Conservation (phyloP, 1,284 basidiomycete species). For the Boletus hoseneyae region DNA sequence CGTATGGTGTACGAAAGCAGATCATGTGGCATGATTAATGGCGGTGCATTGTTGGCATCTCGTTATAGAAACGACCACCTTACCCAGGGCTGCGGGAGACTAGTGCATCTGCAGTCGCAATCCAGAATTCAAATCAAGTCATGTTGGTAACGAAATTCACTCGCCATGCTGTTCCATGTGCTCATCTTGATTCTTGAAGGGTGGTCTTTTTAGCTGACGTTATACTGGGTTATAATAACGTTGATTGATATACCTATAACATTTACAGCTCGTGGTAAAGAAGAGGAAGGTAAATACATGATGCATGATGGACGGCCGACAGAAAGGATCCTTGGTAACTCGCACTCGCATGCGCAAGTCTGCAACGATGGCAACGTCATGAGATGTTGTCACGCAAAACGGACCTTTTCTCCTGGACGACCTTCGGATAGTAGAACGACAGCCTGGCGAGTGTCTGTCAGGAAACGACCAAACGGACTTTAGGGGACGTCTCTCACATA, state of each 20-base stretch:
- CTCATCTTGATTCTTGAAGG: too few species aligned
- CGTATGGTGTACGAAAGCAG: too few species aligned
- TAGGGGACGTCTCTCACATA: slow-evolving; percentile 56
- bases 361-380: background rate
- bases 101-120: too few species aligned
- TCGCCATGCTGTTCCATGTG: too few species aligned
- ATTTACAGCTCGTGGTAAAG: background rate
- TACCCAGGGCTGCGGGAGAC: too few species aligned
- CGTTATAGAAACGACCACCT: too few species aligned
- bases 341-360: background rate
- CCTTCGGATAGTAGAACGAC: slow-evolving; percentile 84
- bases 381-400: slow-evolving; percentile 50
- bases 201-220: too few species aligned
- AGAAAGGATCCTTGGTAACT: background rate
- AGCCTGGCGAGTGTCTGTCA: slow-evolving; percentile 47
- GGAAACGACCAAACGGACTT: slow-evolving; percentile 1
- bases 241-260: background rate
- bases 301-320: background rate
- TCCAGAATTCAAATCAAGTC: too few species aligned
- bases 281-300: background rate
- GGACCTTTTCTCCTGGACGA: slow-evolving; percentile 77
- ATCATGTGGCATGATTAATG: too few species aligned
- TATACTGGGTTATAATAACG: too few species aligned
- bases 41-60: too few species aligned
- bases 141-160: too few species aligned